These are phyloP conservation scores for Aspergillus olivimuriae DNA, from an alignment of 495 filamentous ascomycete species.

Conservation along the genomic window DNA sequence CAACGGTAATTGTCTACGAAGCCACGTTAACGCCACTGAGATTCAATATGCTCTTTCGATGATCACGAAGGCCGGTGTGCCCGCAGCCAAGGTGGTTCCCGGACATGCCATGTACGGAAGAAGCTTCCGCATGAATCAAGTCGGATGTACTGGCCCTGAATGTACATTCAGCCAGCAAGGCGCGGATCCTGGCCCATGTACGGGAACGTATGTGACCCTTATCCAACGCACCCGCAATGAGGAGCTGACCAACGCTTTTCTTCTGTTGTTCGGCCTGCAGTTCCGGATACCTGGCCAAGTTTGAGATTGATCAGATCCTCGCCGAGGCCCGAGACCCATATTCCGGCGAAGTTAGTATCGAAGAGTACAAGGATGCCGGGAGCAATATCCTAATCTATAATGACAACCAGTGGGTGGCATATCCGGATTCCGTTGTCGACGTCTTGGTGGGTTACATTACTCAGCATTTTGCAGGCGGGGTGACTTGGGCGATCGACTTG, in stretches of 20 bases:
- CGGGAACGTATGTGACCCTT: constrained; percentile 18
- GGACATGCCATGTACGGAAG: constrained; percentile 37
- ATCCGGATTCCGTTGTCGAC: neutral
- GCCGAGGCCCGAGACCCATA: neutral
- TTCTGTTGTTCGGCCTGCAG: constrained; percentile 19
- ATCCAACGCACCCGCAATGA: constrained; percentile 20
- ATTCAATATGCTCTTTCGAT: constrained; percentile 32
- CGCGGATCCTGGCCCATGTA: constrained; percentile 5
- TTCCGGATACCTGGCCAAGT: no score
- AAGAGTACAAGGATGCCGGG: neutral
- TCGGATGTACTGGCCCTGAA: constrained; percentile 4
- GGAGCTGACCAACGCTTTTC: constrained; percentile 19
- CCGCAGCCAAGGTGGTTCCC: constrained; percentile 20
- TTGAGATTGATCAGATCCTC: constrained; percentile 9
- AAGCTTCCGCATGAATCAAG: constrained; percentile 11
- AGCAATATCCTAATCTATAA: constrained; percentile 2
- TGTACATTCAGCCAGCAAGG: neutral
- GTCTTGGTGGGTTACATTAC: neutral
- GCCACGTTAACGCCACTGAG: constrained; percentile 38
- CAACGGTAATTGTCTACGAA: constrained; percentile 3
- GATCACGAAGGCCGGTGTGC: constrained; percentile 13
- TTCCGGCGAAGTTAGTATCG: neutral
- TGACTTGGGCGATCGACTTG: constrained; percentile 1
- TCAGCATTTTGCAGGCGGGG: neutral
- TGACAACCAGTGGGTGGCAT: constrained; percentile 3